Conservation (phyloP, 495 filamentous ascomycete genomes). For the Aspergillus bertholletiae region DNA sequence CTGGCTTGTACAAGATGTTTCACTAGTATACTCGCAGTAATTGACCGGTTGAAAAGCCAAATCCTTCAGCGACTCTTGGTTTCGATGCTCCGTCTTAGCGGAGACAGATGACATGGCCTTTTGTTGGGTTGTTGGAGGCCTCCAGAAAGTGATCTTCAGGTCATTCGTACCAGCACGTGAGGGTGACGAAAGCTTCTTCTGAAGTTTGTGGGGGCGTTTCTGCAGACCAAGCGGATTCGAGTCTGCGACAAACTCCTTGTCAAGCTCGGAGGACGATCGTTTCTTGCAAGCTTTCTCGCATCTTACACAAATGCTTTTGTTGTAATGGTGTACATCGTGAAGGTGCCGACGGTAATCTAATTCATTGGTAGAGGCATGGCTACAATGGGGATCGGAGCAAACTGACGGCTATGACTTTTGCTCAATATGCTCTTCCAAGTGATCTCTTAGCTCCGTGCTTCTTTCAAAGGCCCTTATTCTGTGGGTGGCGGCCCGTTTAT, state of each 20-base stretch:
- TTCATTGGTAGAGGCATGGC: neutral
- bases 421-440: constrained; percentile 2
- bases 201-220: neutral
- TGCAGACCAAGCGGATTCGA: neutral
- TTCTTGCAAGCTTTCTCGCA: neutral
- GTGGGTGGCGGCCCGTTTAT: neutral
- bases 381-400: constrained; percentile 4
- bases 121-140: neutral
- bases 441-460: neutral
- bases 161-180: neutral
- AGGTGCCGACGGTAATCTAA: constrained; percentile 2
- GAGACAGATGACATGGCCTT: neutral
- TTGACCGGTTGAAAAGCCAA: neutral
- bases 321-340: constrained; percentile 7
- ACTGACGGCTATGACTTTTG: constrained; percentile 1
- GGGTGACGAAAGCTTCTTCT: neutral
- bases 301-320: constrained; percentile 1
- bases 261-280: neutral
- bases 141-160: constrained; percentile 2
- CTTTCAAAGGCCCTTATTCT: constrained; percentile 1
- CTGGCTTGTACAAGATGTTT: neutral
- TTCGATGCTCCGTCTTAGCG: neutral
- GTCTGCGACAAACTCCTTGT: constrained; percentile 1
- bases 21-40: neutral
- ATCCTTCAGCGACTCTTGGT: neutral